Base-by-base conservation (phyloP, 2,329 filamentous ascomycete genomes). In the Aspergillus viridinutans region DNA sequence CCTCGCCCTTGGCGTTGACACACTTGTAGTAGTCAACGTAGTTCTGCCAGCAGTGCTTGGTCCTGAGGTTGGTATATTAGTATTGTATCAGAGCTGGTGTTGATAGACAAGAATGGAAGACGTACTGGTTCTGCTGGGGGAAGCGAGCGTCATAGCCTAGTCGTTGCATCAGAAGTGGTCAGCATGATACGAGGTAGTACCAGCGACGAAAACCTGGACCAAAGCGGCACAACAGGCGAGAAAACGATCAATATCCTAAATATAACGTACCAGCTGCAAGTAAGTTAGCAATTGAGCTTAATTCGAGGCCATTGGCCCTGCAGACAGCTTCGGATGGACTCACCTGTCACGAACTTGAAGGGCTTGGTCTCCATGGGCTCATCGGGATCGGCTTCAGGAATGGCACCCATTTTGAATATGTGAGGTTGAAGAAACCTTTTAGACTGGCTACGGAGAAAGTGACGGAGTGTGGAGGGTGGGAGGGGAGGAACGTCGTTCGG, bases 11-110 rank as follows among this genome's bases (percentile, higher is more conserved):
- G 81, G 92, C 93, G 76, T 88, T 83, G 80, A 97, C 92, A 84
- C 94, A 99, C 86, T 99, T 99, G 88, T 99, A 90, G 85, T 99
- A 97, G 81, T 99, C 94, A 83, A 99, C 94, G 82, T 99, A 99
- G 86, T 99, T 99, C 80, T 99, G 95, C 94, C 94, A 99, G 90
- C 94, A 99, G 87, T 99, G 92, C 89, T 97, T 97, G 81, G 92
- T 87, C 78, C 79, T 82, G 55, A 23, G 55, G 32, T 51, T 14
- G 50, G 28, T 14, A 58, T 70, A 58, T 70, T 63, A 66, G 57
- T 53, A 23, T 25, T 48, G 8, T 38, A 8, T 35, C 32, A 32
- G 10, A 47, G 23, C 5, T 12, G 6, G 17, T 49, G 35, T 28
- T 17, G 43, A 52, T 6, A 4, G 50, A 32, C n/a, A 6, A 28